Conservation (phyloP, 2,329 filamentous ascomycete species). For the Arthrinium phaeospermum region DNA sequence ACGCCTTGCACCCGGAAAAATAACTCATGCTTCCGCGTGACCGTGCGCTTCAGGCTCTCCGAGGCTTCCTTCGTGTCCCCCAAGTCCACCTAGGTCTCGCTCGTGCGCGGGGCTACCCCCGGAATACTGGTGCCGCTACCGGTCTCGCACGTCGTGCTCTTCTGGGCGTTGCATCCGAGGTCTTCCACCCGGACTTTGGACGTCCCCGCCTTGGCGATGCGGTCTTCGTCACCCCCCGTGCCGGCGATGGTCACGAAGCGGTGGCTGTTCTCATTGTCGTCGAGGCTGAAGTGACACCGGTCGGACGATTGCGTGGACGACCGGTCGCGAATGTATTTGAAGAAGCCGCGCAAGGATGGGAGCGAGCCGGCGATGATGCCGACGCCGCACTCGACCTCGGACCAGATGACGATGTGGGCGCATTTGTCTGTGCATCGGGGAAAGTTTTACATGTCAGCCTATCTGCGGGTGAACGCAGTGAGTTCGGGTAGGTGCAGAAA, state of each 20-base stretch:
- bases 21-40: too few species aligned
- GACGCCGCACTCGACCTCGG: conserved; percentile 34
- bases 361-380: conserved; percentile 35
- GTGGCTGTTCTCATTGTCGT: background rate
- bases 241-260: conserved; percentile 11
- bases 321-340: conserved; percentile 25
- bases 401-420: conserved; percentile 33
- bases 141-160: too few species aligned
- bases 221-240: background rate
- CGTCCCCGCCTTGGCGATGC: background rate
- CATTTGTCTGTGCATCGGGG: background rate
- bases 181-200: too few species aligned
- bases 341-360: conserved; percentile 33
- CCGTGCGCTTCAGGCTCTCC: too few species aligned
- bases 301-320: background rate
- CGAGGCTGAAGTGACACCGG: background rate
- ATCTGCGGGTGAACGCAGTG: too few species aligned
- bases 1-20: too few species aligned
- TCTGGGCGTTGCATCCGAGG: too few species aligned
- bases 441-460: background rate
- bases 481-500: background rate
- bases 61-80: too few species aligned
- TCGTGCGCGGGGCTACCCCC: too few species aligned
- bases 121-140: too few species aligned
- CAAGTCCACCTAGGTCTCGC: too few species aligned